Evolutionary conservation across 768 basidiomycete genomes (phyloP).

Genomic region (Boletus sp.): DNA sequence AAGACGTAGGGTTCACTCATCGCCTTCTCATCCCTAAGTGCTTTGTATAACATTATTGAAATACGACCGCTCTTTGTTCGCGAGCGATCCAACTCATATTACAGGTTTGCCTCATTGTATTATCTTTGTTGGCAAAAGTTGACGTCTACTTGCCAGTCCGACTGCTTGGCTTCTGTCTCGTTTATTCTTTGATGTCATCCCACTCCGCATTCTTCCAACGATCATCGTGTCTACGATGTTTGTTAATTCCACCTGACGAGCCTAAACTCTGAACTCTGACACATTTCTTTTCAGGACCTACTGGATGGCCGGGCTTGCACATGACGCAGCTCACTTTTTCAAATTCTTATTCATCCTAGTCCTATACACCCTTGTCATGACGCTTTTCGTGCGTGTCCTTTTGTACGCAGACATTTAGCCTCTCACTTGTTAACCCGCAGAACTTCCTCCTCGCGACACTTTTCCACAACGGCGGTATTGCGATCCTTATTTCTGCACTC

Average conservation of each 20-base stretch:
- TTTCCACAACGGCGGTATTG: conserved; percentile 85
- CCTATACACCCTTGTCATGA: conserved; percentile 81
- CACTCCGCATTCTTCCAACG: conserved; percentile 85
- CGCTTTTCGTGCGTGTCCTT: conserved; percentile 65
- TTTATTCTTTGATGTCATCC: conserved; percentile 85
- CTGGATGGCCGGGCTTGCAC: conserved; percentile 92
- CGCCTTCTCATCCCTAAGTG: conserved; percentile 88
- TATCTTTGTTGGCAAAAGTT: not conserved
- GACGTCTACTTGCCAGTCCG: conserved; percentile 47
- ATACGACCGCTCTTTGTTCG: conserved; percentile 85
- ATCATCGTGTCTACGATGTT: conserved; percentile 84
- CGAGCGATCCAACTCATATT: conserved; percentile 82
- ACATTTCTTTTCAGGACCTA: conserved; percentile 55
- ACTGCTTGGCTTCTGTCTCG: conserved; percentile 90
- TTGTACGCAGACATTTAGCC: not conserved
- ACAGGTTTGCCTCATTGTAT: conserved; percentile 51
- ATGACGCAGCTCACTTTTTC: conserved; percentile 82
- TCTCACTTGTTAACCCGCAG: conserved; percentile 35
- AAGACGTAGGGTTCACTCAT: conserved; percentile 73
- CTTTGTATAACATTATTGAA: conserved; percentile 84
- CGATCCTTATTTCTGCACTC: conserved; percentile 83
- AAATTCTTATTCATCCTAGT: conserved; percentile 91
- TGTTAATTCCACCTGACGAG: conserved; percentile 25
- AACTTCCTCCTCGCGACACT: conserved; percentile 88
- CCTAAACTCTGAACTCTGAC: conserved; percentile 3